Evolutionary conservation across 2,329 filamentous ascomycete genomes (phyloP).

Genomic region (Penicillium griseofulvum): DNA sequence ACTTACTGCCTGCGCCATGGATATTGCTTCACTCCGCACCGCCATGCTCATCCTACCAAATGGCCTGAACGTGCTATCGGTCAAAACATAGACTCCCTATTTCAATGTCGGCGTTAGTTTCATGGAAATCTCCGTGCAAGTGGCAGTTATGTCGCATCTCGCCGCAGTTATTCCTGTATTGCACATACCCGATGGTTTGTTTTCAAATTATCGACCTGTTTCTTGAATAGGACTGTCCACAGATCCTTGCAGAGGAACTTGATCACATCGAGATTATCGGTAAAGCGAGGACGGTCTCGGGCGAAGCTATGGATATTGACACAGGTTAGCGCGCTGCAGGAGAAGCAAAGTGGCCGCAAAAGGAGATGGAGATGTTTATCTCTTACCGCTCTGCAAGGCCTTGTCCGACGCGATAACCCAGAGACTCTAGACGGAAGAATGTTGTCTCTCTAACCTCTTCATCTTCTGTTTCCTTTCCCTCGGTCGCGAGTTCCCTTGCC

Average conservation of each 20-base stretch:
- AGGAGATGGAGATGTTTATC: not conserved
- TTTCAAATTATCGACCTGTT: slow-evolving; percentile 98
- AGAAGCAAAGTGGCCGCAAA: not conserved
- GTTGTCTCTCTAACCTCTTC: slow-evolving; percentile 83
- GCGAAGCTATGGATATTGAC: slow-evolving; percentile 33
- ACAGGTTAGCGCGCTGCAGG: not conserved
- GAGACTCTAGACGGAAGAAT: slow-evolving; percentile 75
- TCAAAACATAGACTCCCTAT: slow-evolving; percentile 90
- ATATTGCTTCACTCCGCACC: slow-evolving; percentile 67
- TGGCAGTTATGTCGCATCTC: not conserved
- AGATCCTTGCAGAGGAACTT: slow-evolving; percentile 99
- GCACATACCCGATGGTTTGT: slow-evolving; percentile 80
- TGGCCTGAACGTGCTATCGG: slow-evolving; percentile 86
- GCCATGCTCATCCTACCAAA: slow-evolving; percentile 87
- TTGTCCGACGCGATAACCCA: slow-evolving; percentile 90
- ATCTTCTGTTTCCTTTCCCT: slow-evolving; percentile 36
- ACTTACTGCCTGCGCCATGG: slow-evolving; percentile 74
- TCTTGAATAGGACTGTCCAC: slow-evolving; percentile 90
- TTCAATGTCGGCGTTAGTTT: not conserved
- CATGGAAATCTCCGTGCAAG: not conserved
- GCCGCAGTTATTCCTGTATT: not conserved
- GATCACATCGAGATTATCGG: slow-evolving; percentile 89
- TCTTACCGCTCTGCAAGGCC: slow-evolving; percentile 81
- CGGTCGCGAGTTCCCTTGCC: slow-evolving; percentile 61
- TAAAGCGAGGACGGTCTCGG: slow-evolving; percentile 76